phyloP scores from a whole-genome alignment of 108 stramenopile genomes.

The Phaeodactylum tricornutum region DNA sequence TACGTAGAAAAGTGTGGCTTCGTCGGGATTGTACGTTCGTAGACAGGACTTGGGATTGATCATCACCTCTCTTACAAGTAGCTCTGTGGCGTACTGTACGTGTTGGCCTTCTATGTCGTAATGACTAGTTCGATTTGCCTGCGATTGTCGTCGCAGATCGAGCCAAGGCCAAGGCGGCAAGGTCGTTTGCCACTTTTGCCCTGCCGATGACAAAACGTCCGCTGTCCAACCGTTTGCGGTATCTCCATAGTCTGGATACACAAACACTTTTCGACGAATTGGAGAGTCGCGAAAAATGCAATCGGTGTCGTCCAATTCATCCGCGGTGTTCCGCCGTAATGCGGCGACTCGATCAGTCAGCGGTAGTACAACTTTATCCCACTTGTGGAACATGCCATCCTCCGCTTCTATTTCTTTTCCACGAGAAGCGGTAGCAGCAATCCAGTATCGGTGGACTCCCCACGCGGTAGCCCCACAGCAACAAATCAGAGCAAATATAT shows the following conservation, averaged over 20 bases:
- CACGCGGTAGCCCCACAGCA: too few species aligned
- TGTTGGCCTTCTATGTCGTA: too few species aligned
- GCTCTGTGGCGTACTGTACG: background rate
- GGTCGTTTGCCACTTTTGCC: background rate
- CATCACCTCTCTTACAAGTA: slow-evolving; percentile 13
- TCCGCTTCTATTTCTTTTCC: too few species aligned
- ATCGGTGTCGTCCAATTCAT: slow-evolving; percentile 21
- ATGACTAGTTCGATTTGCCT: background rate
- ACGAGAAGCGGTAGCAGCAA: too few species aligned
- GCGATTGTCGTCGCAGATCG: background rate
- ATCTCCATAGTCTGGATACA: slow-evolving; percentile 21
- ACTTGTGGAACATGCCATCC: too few species aligned
- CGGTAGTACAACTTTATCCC: too few species aligned
- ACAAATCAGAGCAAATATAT: too few species aligned
- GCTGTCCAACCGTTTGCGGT: background rate
- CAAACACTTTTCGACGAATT: slow-evolving; percentile 22
- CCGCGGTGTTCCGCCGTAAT: too few species aligned
- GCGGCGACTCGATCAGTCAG: too few species aligned
- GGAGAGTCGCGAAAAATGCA: slow-evolving; percentile 28
- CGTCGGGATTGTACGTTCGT: slow-evolving; percentile 21
- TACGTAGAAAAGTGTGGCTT: slow-evolving; percentile 23
- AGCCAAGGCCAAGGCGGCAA: background rate
- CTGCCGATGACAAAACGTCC: background rate
- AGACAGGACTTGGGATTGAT: slow-evolving; percentile 24
- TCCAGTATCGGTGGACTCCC: too few species aligned